Percentiles rank a stretch among this genome's conserved stretches.
These are phyloP conservation scores for Phoma herbarum DNA, from an alignment of 2,329 filamentous ascomycete species.

Conservation along the genomic window DNA sequence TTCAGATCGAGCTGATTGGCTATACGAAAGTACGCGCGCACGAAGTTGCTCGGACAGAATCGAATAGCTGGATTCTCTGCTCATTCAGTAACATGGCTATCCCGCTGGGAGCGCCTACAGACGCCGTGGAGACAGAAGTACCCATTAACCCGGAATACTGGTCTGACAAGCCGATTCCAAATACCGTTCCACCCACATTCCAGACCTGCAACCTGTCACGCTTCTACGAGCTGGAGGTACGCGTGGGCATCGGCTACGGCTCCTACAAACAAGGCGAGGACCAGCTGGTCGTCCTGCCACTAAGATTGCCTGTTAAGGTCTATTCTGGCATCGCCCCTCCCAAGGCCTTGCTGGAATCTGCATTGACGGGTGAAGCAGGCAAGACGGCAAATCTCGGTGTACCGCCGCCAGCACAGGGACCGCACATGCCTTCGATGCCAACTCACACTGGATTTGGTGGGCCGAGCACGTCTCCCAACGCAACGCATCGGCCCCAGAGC, in stretches of 20 bases:
- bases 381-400: slow-evolving; percentile 26
- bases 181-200: slow-evolving; percentile 87
- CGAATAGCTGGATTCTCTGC: slow-evolving; percentile 77
- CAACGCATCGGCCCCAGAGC: slow-evolving; percentile 14
- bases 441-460: slow-evolving; percentile 29
- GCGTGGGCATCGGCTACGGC: slow-evolving; percentile 79
- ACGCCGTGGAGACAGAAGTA: slow-evolving; percentile 71
- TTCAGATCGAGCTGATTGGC: slow-evolving; percentile 84
- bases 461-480: slow-evolving; percentile 26
- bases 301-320: slow-evolving; percentile 81
- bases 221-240: slow-evolving; percentile 83
- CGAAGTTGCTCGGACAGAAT: slow-evolving; percentile 74
- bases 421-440: slow-evolving; percentile 39
- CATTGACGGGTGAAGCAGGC: slow-evolving; percentile 49
- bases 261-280: slow-evolving; percentile 63
- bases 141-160: slow-evolving; percentile 76
- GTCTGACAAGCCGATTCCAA: slow-evolving; percentile 76
- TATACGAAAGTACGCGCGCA: slow-evolving; percentile 82
- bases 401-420: slow-evolving; percentile 27
- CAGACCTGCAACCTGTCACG: slow-evolving; percentile 86
- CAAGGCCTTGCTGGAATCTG: slow-evolving; percentile 74
- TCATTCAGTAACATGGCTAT: slow-evolving; percentile 76
- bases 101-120: slow-evolving; percentile 68
- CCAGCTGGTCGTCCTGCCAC: slow-evolving; percentile 80
- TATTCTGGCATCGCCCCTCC: slow-evolving; percentile 90